Percentiles rank a stretch among this genome's conserved stretches.
These are phyloP conservation scores for Aspergillus tanneri DNA, from an alignment of 2,329 filamentous ascomycete species.

Conservation along the genomic window DNA sequence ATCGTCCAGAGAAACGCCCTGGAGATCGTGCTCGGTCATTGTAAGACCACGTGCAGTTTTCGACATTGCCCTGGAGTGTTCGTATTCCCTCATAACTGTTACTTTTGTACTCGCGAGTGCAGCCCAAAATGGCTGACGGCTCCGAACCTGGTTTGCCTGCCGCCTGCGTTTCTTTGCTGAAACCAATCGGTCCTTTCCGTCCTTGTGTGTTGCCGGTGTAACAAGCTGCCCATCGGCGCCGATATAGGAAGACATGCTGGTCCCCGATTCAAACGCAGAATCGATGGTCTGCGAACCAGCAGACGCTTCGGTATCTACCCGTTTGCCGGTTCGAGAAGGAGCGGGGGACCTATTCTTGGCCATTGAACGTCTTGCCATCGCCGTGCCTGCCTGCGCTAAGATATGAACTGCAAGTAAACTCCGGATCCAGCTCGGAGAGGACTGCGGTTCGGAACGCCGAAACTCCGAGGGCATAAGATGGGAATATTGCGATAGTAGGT, in stretches of 20 bases:
- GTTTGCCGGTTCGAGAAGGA: conserved; percentile 43
- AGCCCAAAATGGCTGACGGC: conserved; percentile 90
- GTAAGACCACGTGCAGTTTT: conserved; percentile 40
- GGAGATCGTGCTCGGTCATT: conserved; percentile 45
- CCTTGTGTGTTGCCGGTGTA: conserved; percentile 53
- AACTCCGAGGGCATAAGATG: conserved; percentile 46
- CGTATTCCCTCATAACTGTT: conserved; percentile 88
- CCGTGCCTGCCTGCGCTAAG: conserved; percentile 48
- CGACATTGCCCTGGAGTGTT: conserved; percentile 63
- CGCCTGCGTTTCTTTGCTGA: conserved; percentile 79
- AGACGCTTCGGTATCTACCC: conserved; percentile 47
- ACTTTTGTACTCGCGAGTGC: conserved; percentile 95
- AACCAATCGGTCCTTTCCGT: conserved; percentile 59
- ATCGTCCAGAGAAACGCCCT: conserved; percentile 42
- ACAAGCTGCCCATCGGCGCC: conserved; percentile 48
- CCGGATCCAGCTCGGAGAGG: conserved; percentile 47
- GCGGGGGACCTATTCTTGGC: conserved; percentile 45
- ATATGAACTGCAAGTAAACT: conserved; percentile 52
- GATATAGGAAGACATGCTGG: conserved; percentile 41
- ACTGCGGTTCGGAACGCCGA: conserved; percentile 42
- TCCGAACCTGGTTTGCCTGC: conserved; percentile 85
- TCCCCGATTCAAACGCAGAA: conserved; percentile 44
- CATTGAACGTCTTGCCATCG: conserved; percentile 49
- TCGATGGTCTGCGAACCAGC: conserved; percentile 44
- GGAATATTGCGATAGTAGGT: conserved; percentile 44